A percentile compares a stretch with the other conserved stretches of the same genome.
Conservation (phyloP, 306 rosid species). For the Quercus glauca region DNA sequence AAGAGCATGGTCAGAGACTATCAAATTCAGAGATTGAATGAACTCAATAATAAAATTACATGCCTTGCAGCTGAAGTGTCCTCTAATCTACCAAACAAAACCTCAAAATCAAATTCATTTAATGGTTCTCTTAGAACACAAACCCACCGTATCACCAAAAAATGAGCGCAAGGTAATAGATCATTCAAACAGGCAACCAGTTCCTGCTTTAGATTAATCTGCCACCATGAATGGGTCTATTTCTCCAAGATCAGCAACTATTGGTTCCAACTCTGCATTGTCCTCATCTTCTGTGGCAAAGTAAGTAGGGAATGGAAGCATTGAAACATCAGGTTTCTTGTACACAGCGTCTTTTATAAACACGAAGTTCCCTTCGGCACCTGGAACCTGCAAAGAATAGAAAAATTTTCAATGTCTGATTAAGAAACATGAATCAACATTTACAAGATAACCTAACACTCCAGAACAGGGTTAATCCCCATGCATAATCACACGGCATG, state of each 20-base stretch:
- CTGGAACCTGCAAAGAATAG: slow-evolving; percentile 66
- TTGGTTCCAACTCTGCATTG: slow-evolving; percentile 44
- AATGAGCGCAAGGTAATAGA: slow-evolving; percentile 10
- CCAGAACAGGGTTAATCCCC: neutral
- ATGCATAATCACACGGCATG: neutral
- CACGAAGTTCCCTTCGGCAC: slow-evolving; percentile 92
- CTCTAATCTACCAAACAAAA: neutral
- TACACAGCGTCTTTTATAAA: slow-evolving; percentile 77
- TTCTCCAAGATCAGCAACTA: slow-evolving; percentile 88
- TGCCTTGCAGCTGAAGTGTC: slow-evolving; percentile 3
- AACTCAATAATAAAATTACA: neutral
- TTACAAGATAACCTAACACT: neutral
- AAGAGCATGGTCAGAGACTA: neutral
- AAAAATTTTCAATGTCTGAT: slow-evolving; percentile 11
- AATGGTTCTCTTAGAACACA: neutral
- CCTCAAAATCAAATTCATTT: neutral
- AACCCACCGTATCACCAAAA: slow-evolving; percentile 4
- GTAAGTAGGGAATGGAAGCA: slow-evolving; percentile 89
- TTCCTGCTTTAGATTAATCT: slow-evolving; percentile 37
- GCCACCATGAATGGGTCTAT: slow-evolving; percentile 85
- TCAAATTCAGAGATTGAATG: neutral
- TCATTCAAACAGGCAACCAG: slow-evolving; percentile 14
- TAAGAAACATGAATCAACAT: neutral
- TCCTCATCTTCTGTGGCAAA: slow-evolving; percentile 66
- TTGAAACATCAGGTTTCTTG: slow-evolving; percentile 63